These are phyloP conservation scores for Coniosporium apollinis DNA, from an alignment of 495 filamentous ascomycete species.

Conservation along the genomic window DNA sequence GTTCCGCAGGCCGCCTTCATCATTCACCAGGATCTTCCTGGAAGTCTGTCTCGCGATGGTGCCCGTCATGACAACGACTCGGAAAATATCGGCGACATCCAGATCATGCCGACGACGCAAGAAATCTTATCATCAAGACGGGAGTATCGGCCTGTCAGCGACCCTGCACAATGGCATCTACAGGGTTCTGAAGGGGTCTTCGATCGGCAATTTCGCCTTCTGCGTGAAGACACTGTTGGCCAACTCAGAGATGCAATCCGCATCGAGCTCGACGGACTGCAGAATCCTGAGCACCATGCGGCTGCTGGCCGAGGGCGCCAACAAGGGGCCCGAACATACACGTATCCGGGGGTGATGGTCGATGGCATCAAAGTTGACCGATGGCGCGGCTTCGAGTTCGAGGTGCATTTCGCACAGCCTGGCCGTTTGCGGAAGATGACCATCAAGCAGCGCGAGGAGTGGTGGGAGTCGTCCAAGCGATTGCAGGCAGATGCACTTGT, in stretches of 20 bases:
- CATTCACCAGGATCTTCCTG: constrained; percentile 32
- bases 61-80: constrained; percentile 54
- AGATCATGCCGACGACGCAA: constrained; percentile 43
- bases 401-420: constrained; percentile 40
- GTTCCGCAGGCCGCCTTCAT: constrained; percentile 23
- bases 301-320: background rate
- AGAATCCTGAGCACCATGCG: constrained; percentile 3
- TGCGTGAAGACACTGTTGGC: constrained; percentile 49
- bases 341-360: constrained; percentile 27
- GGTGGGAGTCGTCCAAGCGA: constrained; percentile 43
- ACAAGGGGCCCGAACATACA: constrained; percentile 20
- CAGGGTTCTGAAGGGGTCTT: constrained; percentile 42
- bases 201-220: constrained; percentile 53
- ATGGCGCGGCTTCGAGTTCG: constrained; percentile 36
- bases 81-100: constrained; percentile 38
- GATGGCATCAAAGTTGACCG: constrained; percentile 27
- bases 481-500: constrained; percentile 41
- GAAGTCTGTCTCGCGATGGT: constrained; percentile 33
- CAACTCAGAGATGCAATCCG: constrained; percentile 41
- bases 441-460: constrained; percentile 30
- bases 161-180: constrained; percentile 37
- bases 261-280: constrained; percentile 20
- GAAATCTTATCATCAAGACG: constrained; percentile 36
- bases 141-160: constrained; percentile 44
- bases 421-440: constrained; percentile 14